Evolutionary conservation across 208 protist species (phyloP).

Genomic region (Blechomonas ayalai): DNA sequence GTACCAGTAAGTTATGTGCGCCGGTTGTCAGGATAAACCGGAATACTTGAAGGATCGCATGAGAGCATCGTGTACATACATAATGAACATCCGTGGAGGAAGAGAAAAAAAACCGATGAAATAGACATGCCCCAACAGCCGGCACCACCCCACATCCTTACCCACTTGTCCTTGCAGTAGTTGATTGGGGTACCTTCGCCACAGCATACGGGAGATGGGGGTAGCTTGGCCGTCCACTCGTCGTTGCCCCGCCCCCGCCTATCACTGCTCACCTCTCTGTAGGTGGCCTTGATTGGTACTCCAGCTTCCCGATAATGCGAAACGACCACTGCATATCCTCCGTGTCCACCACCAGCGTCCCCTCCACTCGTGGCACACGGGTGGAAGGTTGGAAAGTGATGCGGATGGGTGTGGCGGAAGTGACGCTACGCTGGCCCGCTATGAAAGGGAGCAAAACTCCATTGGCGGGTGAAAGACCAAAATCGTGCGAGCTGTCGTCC

Average conservation of each 20-base stretch:
- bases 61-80: too few relatives aligned
- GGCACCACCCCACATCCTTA: too few relatives aligned
- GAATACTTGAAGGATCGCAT: too few relatives aligned
- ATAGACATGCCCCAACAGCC: not conserved
- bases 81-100: slow-evolving; percentile 5
- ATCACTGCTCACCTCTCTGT: too few relatives aligned
- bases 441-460: slow-evolving; percentile 75
- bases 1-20: too few relatives aligned
- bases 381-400: slow-evolving; percentile 52
- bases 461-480: slow-evolving; percentile 59
- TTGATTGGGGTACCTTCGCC: too few relatives aligned
- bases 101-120: not conserved
- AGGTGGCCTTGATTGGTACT: slow-evolving; percentile 9
- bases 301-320: slow-evolving; percentile 63
- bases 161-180: too few relatives aligned
- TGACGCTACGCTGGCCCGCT: slow-evolving; percentile 31
- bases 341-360: slow-evolving; percentile 82
- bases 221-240: too few relatives aligned
- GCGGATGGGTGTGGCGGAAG: slow-evolving; percentile 34
- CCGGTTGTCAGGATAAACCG: too few relatives aligned
- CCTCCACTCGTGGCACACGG: slow-evolving; percentile 67
- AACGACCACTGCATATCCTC: slow-evolving; percentile 92
- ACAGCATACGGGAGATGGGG: too few relatives aligned
- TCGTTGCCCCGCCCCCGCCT: too few relatives aligned
- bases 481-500: slow-evolving; percentile 68